Percentiles rank a stretch among this genome's conserved stretches.
Conservation (phyloP, 148 eudicot species). For the Salicornia ramosissima region DNA sequence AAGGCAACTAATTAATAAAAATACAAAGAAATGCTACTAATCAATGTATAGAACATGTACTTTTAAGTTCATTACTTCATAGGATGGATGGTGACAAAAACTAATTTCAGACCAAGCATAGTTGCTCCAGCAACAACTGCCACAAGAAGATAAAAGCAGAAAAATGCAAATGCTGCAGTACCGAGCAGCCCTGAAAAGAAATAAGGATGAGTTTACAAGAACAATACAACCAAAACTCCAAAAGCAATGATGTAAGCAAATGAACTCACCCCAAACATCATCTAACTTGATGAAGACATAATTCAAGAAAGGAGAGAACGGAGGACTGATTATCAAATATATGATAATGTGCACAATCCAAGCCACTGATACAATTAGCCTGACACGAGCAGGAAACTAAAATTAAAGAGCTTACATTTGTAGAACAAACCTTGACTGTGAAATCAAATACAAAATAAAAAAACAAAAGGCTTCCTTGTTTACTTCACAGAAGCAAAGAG, state of each 20-base stretch:
- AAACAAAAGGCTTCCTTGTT: neutral
- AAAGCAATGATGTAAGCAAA: constrained; percentile 8
- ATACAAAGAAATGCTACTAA: neutral
- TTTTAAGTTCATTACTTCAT: constrained; percentile 64
- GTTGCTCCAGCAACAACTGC: constrained; percentile 95
- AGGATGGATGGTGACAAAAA: constrained; percentile 94
- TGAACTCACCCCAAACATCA: constrained; percentile 70
- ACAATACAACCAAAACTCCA: neutral
- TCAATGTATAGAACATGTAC: neutral
- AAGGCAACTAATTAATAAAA: constrained; percentile 18
- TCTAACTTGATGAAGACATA: constrained; percentile 90
- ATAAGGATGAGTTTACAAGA: constrained; percentile 16
- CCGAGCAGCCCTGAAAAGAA: constrained; percentile 80
- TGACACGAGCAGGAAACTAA: constrained; percentile 27
- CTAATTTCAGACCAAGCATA: constrained; percentile 91
- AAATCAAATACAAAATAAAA: neutral
- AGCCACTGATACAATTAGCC: constrained; percentile 96
- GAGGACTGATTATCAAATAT: constrained; percentile 85
- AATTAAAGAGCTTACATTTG: neutral
- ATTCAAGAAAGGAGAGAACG: constrained; percentile 86
- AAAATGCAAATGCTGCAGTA: constrained; percentile 95
- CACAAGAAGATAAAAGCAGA: constrained; percentile 95
- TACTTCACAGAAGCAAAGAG: neutral
- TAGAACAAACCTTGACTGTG: neutral
- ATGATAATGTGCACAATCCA: constrained; percentile 93